Conservation (phyloP, 106 monocot genomes). For the Platanthera guangdongensis region DNA sequence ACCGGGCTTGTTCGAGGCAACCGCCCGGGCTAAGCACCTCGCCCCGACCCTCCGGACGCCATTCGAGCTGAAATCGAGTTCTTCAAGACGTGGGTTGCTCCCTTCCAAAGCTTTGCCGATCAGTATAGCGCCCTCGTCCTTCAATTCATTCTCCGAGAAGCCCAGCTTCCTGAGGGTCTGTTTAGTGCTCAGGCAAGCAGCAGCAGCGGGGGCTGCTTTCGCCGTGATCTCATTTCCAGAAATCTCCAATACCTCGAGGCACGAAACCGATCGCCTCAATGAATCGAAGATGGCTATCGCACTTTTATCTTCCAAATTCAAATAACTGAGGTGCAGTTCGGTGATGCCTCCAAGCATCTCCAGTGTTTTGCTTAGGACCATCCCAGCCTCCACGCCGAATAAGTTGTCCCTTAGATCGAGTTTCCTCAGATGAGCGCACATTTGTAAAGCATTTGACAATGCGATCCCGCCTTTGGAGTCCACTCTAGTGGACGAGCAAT, state of each 20-base stretch:
- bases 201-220: conserved; percentile 32
- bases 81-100: conserved; percentile 39
- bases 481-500: conserved; percentile 84
- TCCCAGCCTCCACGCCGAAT: conserved; percentile 73
- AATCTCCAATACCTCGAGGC: conserved; percentile 62
- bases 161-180: conserved; percentile 47
- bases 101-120: conserved; percentile 51
- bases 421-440: conserved; percentile 48
- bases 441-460: conserved; percentile 52
- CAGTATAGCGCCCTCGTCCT: conserved; percentile 66
- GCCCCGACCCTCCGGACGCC: conserved; percentile 69
- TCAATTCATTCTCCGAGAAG: conserved; percentile 78
- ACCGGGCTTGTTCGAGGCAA: conserved; percentile 39
- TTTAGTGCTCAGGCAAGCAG: conserved; percentile 30
- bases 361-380: conserved; percentile 48
- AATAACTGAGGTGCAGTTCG: conserved; percentile 71
- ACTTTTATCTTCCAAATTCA: conserved; percentile 80
- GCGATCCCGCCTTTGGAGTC: conserved; percentile 61
- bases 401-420: conserved; percentile 80
- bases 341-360: conserved; percentile 37
- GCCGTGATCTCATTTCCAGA: conserved; percentile 75
- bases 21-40: conserved; percentile 53
- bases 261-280: conserved; percentile 31
- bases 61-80: conserved; percentile 75
- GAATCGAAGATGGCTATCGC: conserved; percentile 43